Conservation (phyloP, 1,284 basidiomycete species). For the Athelia psychrophila region DNA sequence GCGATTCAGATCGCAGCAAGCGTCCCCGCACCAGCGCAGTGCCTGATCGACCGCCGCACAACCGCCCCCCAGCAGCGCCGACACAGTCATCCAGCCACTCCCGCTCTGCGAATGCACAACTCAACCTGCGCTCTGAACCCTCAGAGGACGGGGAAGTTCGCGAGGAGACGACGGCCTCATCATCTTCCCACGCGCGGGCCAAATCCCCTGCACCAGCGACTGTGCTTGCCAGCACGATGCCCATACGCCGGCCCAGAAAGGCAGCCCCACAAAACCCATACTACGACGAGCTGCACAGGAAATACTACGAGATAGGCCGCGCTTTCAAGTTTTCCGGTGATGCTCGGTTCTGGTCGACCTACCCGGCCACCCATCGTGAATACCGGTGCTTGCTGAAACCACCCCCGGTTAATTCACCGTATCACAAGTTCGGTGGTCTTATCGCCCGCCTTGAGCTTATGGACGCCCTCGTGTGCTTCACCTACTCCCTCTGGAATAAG, state of each 20-base stretch:
- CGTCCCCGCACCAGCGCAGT: conserved; percentile 47
- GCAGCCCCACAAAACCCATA: conserved; percentile 42
- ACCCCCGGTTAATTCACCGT: conserved; percentile 58
- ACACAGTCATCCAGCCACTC: conserved; percentile 17
- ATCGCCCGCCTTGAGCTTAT: conserved; percentile 74
- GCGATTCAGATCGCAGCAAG: conserved; percentile 48
- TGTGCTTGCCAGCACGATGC: conserved; percentile 44
- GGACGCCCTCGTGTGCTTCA: conserved; percentile 71
- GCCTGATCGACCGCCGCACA: conserved; percentile 29
- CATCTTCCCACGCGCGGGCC: conserved; percentile 21
- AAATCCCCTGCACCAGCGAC: conserved; percentile 25
- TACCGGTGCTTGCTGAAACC: conserved; percentile 60
- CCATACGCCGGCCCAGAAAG: conserved; percentile 62
- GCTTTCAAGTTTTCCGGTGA: conserved; percentile 75
- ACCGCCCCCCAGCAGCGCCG: conserved; percentile 25
- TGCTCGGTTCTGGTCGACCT: conserved; percentile 70
- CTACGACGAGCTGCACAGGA: conserved; percentile 56
- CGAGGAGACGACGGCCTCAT: conserved; percentile 32
- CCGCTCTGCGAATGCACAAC: conserved; percentile 20
- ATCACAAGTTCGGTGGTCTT: conserved; percentile 67
- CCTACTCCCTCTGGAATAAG: conserved; percentile 69
- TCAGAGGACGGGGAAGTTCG: conserved; percentile 57
- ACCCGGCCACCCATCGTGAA: conserved; percentile 57
- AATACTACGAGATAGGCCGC: conserved; percentile 59
- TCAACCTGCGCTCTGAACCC: conserved; percentile 43